A percentile compares a stretch with the other conserved stretches of the same genome.
Conservation (phyloP, 306 rosid species). For the Pyrus communis region DNA sequence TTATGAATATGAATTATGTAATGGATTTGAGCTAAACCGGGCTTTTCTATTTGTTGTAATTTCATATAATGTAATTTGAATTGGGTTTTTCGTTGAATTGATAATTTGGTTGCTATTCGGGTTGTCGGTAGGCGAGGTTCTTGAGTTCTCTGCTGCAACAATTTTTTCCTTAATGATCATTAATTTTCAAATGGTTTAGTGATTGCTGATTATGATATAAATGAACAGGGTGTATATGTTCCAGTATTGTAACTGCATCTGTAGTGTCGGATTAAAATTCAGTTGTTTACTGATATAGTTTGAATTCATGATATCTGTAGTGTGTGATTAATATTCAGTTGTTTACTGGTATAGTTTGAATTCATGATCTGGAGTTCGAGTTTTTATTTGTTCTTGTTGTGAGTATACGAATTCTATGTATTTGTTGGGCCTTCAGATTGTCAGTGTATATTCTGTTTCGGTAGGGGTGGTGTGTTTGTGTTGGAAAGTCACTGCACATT, state of each 20-base stretch:
- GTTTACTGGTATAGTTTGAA: background rate
- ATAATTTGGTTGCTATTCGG: background rate
- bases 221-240: background rate
- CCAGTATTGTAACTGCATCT: background rate
- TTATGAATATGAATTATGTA: background rate
- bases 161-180: background rate
- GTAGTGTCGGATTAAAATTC: background rate
- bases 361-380: background rate
- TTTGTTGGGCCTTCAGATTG: background rate
- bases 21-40: background rate
- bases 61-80: slow-evolving; percentile 3
- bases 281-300: background rate
- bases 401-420: background rate
- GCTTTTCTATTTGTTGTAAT: background rate
- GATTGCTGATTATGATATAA: background rate
- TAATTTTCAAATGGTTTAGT: background rate
- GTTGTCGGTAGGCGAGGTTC: background rate
- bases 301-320: background rate
- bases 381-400: slow-evolving; percentile 6
- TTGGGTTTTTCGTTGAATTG: slow-evolving; percentile 1
- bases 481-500: background rate
- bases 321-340: background rate
- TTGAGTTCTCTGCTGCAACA: background rate
- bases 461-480: background rate
- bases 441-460: background rate